Evolutionary conservation across 352 stramenopile species (phyloP).

Genomic region (Phytophthora megakarya): DNA sequence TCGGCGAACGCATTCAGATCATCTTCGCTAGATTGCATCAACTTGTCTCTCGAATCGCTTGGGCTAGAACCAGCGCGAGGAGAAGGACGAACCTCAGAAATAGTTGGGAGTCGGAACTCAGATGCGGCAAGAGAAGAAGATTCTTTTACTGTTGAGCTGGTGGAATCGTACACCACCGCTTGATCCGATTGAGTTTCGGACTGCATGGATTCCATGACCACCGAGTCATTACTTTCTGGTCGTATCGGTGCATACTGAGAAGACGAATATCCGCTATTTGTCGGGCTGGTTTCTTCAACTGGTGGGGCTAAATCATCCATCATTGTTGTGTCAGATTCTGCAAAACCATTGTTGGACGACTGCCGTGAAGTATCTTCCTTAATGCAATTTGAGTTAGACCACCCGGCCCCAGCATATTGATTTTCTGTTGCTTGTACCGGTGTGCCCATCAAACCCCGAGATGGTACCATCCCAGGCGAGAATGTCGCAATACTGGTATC

Average conservation of each 20-base stretch:
- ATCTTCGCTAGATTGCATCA: constrained; percentile 42
- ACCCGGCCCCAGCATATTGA: constrained; percentile 15
- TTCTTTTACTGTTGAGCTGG: constrained; percentile 15
- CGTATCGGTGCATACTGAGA: constrained; percentile 5
- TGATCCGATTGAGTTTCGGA: constrained; percentile 5
- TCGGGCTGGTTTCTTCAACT: constrained; percentile 14
- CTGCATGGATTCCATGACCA: background rate
- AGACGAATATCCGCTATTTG: background rate
- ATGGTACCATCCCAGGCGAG: background rate
- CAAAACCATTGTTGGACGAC: constrained; percentile 10
- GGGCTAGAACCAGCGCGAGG: constrained; percentile 16
- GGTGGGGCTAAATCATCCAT: constrained; percentile 18
- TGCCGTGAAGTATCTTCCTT: constrained; percentile 6
- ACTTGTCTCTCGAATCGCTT: constrained; percentile 18
- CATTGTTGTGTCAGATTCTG: constrained; percentile 20
- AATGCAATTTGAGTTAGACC: constrained; percentile 15
- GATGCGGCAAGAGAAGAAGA: constrained; percentile 7
- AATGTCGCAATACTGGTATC: constrained; percentile 14
- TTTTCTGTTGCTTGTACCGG: constrained; percentile 6
- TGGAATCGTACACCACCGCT: constrained; percentile 17
- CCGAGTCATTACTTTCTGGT: constrained; percentile 4
- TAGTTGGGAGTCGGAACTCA: constrained; percentile 19
- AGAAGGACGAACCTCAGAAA: constrained; percentile 21
- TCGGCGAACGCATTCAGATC: constrained; percentile 81
- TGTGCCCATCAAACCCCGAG: constrained; percentile 2